phyloP scores from a whole-genome alignment of 331 rosid species.

The Quercus lobata region DNA sequence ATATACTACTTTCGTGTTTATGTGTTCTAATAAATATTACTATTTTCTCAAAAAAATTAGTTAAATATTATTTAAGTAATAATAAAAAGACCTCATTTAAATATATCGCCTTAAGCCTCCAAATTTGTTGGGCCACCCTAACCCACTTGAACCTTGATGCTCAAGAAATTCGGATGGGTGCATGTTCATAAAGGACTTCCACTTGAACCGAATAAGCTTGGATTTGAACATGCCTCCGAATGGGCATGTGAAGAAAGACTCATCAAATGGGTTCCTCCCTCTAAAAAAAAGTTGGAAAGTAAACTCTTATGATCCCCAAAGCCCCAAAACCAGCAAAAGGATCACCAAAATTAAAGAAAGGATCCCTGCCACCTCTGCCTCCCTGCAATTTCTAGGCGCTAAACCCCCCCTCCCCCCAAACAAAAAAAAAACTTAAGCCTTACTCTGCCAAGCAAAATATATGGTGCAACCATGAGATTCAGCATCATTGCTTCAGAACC shows the following conservation, averaged over 20 bases:
- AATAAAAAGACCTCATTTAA: fast-evolving
- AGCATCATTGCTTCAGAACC: neutral
- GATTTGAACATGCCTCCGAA: conserved; percentile 55
- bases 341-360: conserved; percentile 40
- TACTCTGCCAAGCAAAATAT: neutral
- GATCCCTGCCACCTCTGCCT: conserved; percentile 57
- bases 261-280: conserved; percentile 75
- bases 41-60: too few species aligned
- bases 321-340: conserved; percentile 67
- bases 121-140: fast-evolving
- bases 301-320: conserved; percentile 56
- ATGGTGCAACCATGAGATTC: neutral
- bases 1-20: too few species aligned
- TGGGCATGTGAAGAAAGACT: conserved; percentile 77
- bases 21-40: too few species aligned
- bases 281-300: conserved; percentile 53
- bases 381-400: too few species aligned
- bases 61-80: too few species aligned
- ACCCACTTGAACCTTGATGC: conserved; percentile 40
- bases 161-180: conserved; percentile 49
- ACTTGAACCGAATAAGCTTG: conserved; percentile 40
- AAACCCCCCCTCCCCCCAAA: too few species aligned
- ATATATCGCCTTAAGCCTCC: too few species aligned
- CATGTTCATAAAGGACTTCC: conserved; percentile 40
- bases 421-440: neutral